A percentile compares a stretch with the other conserved stretches of the same genome.
Conservation (phyloP, 805 yeast species). For the Komagataella kurtzmanii region DNA sequence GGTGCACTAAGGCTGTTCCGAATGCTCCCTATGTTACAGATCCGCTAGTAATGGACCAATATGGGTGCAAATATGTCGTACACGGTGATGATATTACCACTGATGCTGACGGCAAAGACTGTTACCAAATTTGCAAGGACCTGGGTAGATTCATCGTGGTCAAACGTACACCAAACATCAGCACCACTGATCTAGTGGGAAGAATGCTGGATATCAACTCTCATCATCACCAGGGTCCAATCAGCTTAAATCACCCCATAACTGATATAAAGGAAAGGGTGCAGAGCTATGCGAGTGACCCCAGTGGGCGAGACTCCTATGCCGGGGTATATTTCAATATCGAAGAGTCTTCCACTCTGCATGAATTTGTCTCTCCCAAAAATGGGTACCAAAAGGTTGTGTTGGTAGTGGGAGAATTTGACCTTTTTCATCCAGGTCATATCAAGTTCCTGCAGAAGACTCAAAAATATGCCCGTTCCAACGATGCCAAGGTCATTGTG, state of each 20-base stretch:
- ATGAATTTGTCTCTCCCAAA: conserved; percentile 22
- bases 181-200: conserved; percentile 90
- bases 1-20: conserved; percentile 64
- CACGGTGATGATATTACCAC: conserved; percentile 98
- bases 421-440: conserved; percentile 88
- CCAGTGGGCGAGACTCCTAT: conserved; percentile 44
- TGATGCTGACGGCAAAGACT: conserved; percentile 90
- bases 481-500: conserved; percentile 38
- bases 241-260: conserved; percentile 14
- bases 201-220: conserved; percentile 60
- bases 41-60: conserved; percentile 61
- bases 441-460: conserved; percentile 54
- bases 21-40: conserved; percentile 91
- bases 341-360: conserved; percentile 11
- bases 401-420: conserved; percentile 79
- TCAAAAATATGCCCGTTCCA: conserved; percentile 20
- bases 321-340: conserved; percentile 39
- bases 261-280: conserved; percentile 28
- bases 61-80: conserved; percentile 80
- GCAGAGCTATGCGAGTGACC: conserved; percentile 44
- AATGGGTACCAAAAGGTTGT: conserved; percentile 14
- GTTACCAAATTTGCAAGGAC: conserved; percentile 75
- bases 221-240: conserved; percentile 36
- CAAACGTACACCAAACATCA: conserved; percentile 84
- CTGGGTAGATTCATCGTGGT: conserved; percentile 83